A percentile compares a stretch with the other conserved stretches of the same genome.
Evolutionary conservation across 208 protist species (phyloP).

Genomic region (Acanthamoeba healyi): DNA sequence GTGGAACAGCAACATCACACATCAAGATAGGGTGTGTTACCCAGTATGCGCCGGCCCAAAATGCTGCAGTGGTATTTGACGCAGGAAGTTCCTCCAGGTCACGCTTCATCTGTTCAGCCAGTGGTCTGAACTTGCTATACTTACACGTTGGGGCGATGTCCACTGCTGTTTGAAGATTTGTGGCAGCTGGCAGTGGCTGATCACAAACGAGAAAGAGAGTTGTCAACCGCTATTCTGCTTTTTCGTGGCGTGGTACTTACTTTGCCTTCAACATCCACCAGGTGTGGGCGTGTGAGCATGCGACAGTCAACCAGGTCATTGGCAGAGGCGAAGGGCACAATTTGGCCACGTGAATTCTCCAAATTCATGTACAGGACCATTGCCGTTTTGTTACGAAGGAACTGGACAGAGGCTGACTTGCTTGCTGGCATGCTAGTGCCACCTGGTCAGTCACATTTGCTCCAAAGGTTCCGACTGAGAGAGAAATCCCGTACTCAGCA

Average conservation of each 20-base stretch:
- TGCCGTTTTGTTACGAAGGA: background rate
- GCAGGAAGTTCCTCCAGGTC: too few relatives aligned
- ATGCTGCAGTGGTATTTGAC: background rate
- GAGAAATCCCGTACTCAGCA: background rate
- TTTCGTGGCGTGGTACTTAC: background rate
- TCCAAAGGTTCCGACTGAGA: too few relatives aligned
- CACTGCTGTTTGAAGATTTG: too few relatives aligned
- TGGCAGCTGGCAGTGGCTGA: too few relatives aligned
- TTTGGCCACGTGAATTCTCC: background rate
- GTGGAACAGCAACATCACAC: background rate
- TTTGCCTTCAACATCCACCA: background rate
- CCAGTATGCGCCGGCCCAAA: background rate
- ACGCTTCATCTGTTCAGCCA: too few relatives aligned
- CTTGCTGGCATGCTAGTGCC: background rate
- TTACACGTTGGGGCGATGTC: too few relatives aligned
- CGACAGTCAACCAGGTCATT: background rate
- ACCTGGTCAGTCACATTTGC: too few relatives aligned
- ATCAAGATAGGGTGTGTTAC: background rate
- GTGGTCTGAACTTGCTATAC: too few relatives aligned
- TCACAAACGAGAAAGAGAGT: too few relatives aligned
- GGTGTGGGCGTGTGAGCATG: background rate
- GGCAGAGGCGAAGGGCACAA: background rate
- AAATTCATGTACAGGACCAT: background rate
- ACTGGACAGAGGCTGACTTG: background rate
- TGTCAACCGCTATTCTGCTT: too few relatives aligned